Conservation (phyloP, 768 basidiomycete species). For the Dioszegia aurantiaca region DNA sequence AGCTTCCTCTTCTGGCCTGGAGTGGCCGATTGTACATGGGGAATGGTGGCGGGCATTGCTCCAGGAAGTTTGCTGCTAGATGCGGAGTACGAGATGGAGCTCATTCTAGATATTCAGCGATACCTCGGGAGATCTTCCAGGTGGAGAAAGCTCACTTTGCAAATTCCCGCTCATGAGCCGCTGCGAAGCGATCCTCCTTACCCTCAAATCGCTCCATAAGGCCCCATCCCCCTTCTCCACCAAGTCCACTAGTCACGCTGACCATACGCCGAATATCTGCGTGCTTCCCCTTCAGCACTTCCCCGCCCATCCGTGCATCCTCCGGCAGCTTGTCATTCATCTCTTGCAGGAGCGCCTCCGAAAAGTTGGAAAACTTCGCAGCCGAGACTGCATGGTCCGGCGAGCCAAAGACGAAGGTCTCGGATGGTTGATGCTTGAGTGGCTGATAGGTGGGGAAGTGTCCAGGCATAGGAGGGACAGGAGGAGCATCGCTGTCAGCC, state of each 20-base stretch:
- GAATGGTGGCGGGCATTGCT: no score
- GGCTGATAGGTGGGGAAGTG: slow-evolving; percentile 3
- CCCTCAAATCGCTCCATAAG: slow-evolving; percentile 14
- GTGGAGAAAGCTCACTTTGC: slow-evolving; percentile 34
- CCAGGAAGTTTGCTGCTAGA: neutral
- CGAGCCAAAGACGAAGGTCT: neutral
- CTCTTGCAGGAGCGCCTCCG: slow-evolving; percentile 37
- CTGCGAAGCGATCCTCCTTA: slow-evolving; percentile 38
- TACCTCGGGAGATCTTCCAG: neutral
- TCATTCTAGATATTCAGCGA: slow-evolving; percentile 30
- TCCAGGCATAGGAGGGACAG: slow-evolving; percentile 23
- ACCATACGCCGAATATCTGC: slow-evolving; percentile 37
- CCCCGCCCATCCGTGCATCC: slow-evolving; percentile 24
- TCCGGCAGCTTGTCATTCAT: slow-evolving; percentile 45
- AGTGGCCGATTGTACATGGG: slow-evolving; percentile 3
- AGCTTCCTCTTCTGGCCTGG: slow-evolving; percentile 32
- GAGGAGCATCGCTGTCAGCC: slow-evolving; percentile 11
- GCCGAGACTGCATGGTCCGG: slow-evolving; percentile 5
- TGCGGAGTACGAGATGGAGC: slow-evolving; percentile 24
- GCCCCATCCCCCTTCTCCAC: slow-evolving; percentile 36
- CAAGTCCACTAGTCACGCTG: slow-evolving; percentile 26
- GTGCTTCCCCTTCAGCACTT: slow-evolving; percentile 39
- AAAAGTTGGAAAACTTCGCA: slow-evolving; percentile 39
- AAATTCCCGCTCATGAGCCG: slow-evolving; percentile 45
- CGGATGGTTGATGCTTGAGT: slow-evolving; percentile 3